phyloP scores from a whole-genome alignment of 2,329 filamentous ascomycete genomes.

The Colletotrichum sp. region DNA sequence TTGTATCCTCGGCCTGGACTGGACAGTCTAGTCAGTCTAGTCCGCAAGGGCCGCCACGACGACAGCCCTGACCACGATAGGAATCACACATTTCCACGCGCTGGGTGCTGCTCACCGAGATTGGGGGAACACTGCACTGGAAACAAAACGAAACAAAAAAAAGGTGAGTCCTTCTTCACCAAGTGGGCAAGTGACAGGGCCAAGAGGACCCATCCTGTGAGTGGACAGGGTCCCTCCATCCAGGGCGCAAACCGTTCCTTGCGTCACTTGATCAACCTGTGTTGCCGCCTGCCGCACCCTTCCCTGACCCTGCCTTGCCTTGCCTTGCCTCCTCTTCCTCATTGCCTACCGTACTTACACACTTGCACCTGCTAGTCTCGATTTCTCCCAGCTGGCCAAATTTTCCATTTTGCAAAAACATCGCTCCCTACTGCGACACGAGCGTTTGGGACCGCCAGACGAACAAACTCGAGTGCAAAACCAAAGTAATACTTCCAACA shows the following conservation, averaged over 20 bases:
- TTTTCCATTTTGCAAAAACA: not conserved
- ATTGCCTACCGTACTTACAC: not conserved
- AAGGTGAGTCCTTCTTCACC: not conserved
- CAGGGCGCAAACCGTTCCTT: constrained; percentile 16
- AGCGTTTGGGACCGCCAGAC: not conserved
- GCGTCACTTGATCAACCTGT: constrained; percentile 18
- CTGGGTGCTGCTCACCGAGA: not conserved
- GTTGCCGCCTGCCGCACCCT: not conserved
- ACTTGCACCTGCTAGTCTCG: not conserved
- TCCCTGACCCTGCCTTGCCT: not conserved
- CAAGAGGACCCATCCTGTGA: not conserved
- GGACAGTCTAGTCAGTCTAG: not conserved
- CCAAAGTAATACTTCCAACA: not conserved
- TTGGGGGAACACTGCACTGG: not conserved
- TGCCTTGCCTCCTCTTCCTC: not conserved
- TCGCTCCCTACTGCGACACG: not conserved
- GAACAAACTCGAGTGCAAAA: not conserved
- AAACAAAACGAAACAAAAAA: not conserved
- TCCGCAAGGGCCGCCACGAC: not conserved
- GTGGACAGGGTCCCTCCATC: not conserved
- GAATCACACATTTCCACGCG: not conserved
- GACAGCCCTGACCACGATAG: not conserved
- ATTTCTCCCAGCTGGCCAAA: not conserved
- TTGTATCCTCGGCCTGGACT: not conserved
- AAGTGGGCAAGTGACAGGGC: constrained; percentile 7